Conservation (phyloP, 352 stramenopile species). For the Aphanomyces astaci region DNA sequence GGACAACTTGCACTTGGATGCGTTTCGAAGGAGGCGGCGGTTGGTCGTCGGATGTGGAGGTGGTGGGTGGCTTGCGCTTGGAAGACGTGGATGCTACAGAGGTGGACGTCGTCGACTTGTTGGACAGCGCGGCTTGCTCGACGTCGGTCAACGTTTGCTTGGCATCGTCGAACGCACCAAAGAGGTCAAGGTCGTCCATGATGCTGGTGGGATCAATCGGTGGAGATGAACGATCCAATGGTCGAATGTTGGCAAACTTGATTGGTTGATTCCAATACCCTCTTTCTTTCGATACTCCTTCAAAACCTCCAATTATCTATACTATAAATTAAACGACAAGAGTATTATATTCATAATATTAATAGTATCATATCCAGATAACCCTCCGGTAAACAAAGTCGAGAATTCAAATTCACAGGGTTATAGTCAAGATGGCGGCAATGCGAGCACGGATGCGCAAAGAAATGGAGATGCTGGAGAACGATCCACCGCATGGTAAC, state of each 20-base stretch:
- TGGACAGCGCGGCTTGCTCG: constrained; percentile 36
- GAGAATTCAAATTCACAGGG: too few species aligned
- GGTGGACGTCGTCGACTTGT: constrained; percentile 30
- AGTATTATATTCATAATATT: constrained; percentile 2
- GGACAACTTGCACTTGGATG: constrained; percentile 62
- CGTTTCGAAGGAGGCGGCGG: constrained; percentile 47
- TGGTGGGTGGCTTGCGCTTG: constrained; percentile 17
- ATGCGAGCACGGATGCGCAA: constrained; percentile 77
- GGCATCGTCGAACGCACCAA: constrained; percentile 88
- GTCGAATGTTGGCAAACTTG: not conserved
- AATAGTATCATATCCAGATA: not conserved
- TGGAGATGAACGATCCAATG: constrained; percentile 8
- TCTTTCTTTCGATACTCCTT: not conserved
- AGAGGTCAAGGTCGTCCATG: constrained; percentile 88
- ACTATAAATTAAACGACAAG: not conserved
- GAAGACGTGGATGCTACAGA: constrained; percentile 32
- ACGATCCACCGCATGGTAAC: constrained; percentile 57
- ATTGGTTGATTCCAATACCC: constrained; percentile 12
- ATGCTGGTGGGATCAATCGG: not conserved
- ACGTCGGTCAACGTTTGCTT: constrained; percentile 43
- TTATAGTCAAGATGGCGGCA: constrained; percentile 45
- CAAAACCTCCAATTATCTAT: not conserved
- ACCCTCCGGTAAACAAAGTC: too few species aligned
- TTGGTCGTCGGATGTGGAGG: constrained; percentile 28
- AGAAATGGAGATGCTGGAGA: constrained; percentile 78